Evolutionary conservation across 2,329 filamentous ascomycete species (phyloP), one percentile per base, ranked within the genome.

Genomic region (Botrytis byssoidea): DNA sequence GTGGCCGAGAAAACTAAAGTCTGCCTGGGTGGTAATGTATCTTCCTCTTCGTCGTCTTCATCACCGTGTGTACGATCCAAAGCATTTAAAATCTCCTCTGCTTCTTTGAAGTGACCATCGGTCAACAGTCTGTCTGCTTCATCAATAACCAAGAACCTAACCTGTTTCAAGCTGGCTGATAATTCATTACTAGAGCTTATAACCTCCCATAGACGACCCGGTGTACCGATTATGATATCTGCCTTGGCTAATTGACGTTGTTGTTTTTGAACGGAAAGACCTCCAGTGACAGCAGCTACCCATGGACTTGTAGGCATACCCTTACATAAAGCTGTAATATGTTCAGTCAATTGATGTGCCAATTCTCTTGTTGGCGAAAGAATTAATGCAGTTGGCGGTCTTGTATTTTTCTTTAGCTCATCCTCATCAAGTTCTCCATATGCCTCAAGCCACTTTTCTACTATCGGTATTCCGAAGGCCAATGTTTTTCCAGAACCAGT

Each of bases 401-500:
- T 84, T 4, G 81, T 79, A 37, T 80, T 78, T 29, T 82, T 78
- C 5, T 71, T 65, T 5, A 78, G 78, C 4, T 82, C 79, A 55
- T 83, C 79, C 42, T 84, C 83, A 37, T 84, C 80, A 71, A 83
- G 79, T 18, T 84, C 82, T 29, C 82, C 82, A 35, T 82, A 82
- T 22, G 81, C 82, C 74, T 88, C 87, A 10, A 99, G 83, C 86
- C 92, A 98, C 72, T 88, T 87, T 82, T 99, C 95, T 16, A 98
- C 85, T 73, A 99, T 96, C 0, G 96, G 96, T 75, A 99, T 94
- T 1, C 92, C 94, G 82, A 97, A 99, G 0, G 96, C 95, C 63
- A 99, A 85, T 0, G 96, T 99, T 84, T 99, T 99, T 78, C 96
- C 96, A 22, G 96, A 98, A 77, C 96, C 96, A 0, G 96, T 99